A percentile compares a stretch with the other conserved stretches of the same genome.
Evolutionary conservation across 225 moss, liverwort and hornwort genomes (phyloP).

Genomic region (Antitrichia curtipendula): DNA sequence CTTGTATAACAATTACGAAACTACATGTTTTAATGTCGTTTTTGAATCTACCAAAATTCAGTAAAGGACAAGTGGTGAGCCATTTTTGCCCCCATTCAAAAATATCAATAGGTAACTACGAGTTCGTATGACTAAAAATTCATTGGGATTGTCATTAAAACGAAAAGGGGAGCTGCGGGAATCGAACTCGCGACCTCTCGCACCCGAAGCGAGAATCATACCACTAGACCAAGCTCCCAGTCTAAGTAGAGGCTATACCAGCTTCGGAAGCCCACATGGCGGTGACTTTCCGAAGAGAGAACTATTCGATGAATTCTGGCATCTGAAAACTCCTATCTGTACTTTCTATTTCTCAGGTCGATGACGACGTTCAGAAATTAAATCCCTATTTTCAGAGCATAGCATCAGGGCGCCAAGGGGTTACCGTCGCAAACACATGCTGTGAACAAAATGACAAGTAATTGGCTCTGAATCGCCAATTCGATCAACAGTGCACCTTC

Average conservation of each 20-base stretch:
- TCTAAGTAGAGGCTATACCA: no score
- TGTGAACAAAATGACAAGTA: not conserved
- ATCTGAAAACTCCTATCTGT: rapidly evolving
- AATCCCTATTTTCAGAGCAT: no score
- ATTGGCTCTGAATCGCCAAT: not conserved
- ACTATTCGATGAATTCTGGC: rapidly evolving
- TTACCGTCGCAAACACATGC: not conserved
- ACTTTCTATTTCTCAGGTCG: rapidly evolving
- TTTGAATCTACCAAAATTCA: no score
- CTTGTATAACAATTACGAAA: no score
- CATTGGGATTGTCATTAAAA: no score
- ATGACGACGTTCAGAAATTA: no score
- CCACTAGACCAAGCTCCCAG: conserved; percentile 10
- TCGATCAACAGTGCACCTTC: not conserved
- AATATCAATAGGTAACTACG: no score
- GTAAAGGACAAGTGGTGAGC: no score
- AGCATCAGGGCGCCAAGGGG: not conserved
- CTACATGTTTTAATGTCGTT: no score
- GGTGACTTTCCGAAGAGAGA: rapidly evolving
- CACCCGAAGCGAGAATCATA: conserved; percentile 10
- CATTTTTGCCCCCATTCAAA: no score
- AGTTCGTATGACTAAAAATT: no score
- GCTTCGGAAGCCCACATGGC: no score
- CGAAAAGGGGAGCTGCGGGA: not conserved
- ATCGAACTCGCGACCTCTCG: conserved; percentile 8